A percentile compares a stretch with the other conserved stretches of the same genome.
phyloP scores from a whole-genome alignment of 163 green algal species.

The Scenedesmus sp. region DNA sequence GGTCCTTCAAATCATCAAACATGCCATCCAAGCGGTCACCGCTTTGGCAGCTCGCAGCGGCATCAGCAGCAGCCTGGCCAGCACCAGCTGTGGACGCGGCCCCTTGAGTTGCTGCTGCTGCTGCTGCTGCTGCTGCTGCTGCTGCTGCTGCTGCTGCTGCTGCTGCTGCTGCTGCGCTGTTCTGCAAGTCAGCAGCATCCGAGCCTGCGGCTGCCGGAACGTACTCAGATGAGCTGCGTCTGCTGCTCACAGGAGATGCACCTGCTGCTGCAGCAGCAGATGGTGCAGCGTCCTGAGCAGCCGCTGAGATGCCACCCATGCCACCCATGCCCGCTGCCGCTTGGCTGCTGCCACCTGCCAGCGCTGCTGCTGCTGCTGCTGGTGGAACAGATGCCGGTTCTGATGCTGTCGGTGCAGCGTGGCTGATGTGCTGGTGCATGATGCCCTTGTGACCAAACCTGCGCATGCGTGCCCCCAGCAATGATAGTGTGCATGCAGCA shows the following conservation, averaged over 20 bases:
- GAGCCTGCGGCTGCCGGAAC: neutral
- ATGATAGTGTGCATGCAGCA: too few relatives aligned
- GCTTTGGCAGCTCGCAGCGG: neutral
- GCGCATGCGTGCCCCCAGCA: neutral
- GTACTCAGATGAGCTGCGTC: neutral
- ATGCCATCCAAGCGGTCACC: neutral
- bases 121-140: neutral
- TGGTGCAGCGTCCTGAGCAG: too few relatives aligned
- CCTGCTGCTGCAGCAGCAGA: neutral
- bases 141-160: neutral
- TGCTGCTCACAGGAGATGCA: neutral
- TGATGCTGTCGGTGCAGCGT: neutral
- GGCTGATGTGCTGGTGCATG: slow-evolving; percentile 28
- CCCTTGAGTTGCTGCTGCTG: neutral
- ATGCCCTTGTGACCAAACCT: slow-evolving; percentile 36
- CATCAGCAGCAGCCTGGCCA: neutral
- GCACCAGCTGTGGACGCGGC: neutral
- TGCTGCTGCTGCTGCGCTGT: neutral
- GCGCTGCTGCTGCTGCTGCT: slow-evolving; percentile 8
- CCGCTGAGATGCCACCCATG: neutral
- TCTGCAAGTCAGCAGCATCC: neutral
- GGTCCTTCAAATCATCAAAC: slow-evolving; percentile 7
- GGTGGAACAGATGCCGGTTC: neutral
- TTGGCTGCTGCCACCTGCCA: too few relatives aligned
- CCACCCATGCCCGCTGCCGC: neutral